These are phyloP conservation scores for Eucalyptus fibrosa DNA, from an alignment of 345 rosid genomes.

Conservation along the genomic window DNA sequence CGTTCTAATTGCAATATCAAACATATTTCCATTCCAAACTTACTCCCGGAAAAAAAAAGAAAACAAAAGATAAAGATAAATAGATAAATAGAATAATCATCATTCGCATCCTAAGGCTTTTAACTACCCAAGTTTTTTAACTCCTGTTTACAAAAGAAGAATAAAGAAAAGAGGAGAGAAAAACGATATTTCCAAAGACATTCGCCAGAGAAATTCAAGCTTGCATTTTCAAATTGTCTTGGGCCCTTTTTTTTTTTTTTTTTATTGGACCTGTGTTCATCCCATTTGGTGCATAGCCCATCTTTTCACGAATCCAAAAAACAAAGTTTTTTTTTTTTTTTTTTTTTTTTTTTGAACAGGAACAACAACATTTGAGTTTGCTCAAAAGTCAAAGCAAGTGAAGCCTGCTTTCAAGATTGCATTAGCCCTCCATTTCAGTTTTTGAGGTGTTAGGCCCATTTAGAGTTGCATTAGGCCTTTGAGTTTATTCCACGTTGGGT, in stretches of 20 bases:
- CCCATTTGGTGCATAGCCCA: neutral
- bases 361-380: neutral
- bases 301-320: neutral
- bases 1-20: too few species aligned
- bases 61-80: accelerated
- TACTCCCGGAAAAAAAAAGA: accelerated
- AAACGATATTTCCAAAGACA: neutral
- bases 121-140: neutral
- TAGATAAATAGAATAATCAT: too few species aligned
- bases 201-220: neutral
- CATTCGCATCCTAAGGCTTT: too few species aligned
- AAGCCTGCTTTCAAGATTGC: neutral
- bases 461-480: neutral
- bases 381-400: neutral
- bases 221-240: neutral
- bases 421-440: neutral
- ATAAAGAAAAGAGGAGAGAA: neutral
- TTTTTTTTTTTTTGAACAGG: too few species aligned
- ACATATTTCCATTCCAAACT: too few species aligned
- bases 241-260: neutral
- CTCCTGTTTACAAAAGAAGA: neutral
- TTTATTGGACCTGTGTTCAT: neutral
- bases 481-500: neutral
- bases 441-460: neutral
- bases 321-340: too few species aligned